Percentiles rank a stretch among this genome's conserved stretches.
These are phyloP conservation scores for Capsicum chinense DNA, from an alignment of 257 asterid genomes.

Conservation along the genomic window DNA sequence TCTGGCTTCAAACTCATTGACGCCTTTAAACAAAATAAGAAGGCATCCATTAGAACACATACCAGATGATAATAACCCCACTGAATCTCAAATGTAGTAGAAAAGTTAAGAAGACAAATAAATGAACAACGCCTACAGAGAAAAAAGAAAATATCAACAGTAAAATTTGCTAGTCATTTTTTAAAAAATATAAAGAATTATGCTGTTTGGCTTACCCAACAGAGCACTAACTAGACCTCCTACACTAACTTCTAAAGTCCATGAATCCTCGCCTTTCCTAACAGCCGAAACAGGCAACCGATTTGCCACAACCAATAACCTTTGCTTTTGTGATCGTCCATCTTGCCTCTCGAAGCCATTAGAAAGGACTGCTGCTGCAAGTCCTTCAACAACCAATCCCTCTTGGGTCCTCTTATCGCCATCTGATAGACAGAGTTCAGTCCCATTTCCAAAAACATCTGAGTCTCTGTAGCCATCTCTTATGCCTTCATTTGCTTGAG, in stretches of 20 bases:
- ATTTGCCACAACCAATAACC: constrained; percentile 86
- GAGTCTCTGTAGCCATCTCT: constrained; percentile 50
- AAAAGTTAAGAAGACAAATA: constrained; percentile 8
- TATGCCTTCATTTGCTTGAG: constrained; percentile 52
- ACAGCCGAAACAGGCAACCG: constrained; percentile 84
- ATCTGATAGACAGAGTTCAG: constrained; percentile 45
- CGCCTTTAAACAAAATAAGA: constrained; percentile 55
- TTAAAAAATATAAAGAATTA: constrained; percentile 18
- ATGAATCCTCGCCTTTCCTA: constrained; percentile 73
- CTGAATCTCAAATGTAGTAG: constrained; percentile 20
- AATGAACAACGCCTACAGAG: constrained; percentile 17
- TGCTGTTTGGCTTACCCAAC: constrained; percentile 56
- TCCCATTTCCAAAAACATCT: constrained; percentile 44
- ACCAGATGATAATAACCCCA: constrained; percentile 1
- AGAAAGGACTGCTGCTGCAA: constrained; percentile 29
- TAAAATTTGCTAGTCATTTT: constrained; percentile 3
- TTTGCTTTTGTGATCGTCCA: constrained; percentile 53
- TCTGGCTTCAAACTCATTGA: constrained; percentile 84
- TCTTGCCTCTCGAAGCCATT: constrained; percentile 55
- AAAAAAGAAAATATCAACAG: not conserved
- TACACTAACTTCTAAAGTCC: constrained; percentile 83
- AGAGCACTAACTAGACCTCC: constrained; percentile 92
- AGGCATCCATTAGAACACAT: constrained; percentile 26
- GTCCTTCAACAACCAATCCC: constrained; percentile 53
- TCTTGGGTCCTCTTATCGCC: constrained; percentile 54